phyloP scores from a whole-genome alignment of 2,329 filamentous ascomycete species.

The Aschersonia sp. region DNA sequence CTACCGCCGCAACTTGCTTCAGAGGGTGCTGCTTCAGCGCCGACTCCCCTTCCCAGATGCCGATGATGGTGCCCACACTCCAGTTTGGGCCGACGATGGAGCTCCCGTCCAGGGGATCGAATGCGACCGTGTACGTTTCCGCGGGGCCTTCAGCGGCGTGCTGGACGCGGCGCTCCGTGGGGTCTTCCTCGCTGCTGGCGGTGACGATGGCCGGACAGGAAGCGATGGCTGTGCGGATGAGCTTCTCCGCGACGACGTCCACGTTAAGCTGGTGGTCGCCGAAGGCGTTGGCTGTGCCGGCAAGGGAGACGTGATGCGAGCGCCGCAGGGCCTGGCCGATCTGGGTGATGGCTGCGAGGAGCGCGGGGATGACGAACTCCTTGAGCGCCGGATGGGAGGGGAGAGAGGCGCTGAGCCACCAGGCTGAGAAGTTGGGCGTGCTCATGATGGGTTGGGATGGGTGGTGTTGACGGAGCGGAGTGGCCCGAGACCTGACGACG shows the following conservation, averaged over 20 bases:
- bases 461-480: no score
- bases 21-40: slow-evolving; percentile 26
- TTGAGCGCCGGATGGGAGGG: slow-evolving; percentile 17
- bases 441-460: not conserved
- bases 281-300: slow-evolving; percentile 38
- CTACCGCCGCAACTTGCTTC: slow-evolving; percentile 31
- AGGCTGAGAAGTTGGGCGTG: not conserved
- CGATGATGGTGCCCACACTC: slow-evolving; percentile 44
- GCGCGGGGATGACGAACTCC: slow-evolving; percentile 30
- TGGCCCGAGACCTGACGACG: no score
- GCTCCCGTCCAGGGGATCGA: slow-evolving; percentile 50
- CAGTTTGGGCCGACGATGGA: slow-evolving; percentile 45
- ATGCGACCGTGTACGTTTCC: slow-evolving; percentile 43
- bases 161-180: slow-evolving; percentile 26
- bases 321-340: slow-evolving; percentile 29
- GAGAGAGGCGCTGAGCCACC: slow-evolving; percentile 6
- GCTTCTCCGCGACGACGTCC: slow-evolving; percentile 34
- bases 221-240: slow-evolving; percentile 29
- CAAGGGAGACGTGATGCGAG: slow-evolving; percentile 29
- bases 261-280: slow-evolving; percentile 47
- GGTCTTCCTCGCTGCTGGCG: slow-evolving; percentile 48
- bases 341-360: slow-evolving; percentile 28
- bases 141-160: not conserved
- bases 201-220: slow-evolving; percentile 29
- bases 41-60: slow-evolving; percentile 38